These are phyloP conservation scores for Starmerella apis DNA, from an alignment of 805 yeast species.

Conservation along the genomic window DNA sequence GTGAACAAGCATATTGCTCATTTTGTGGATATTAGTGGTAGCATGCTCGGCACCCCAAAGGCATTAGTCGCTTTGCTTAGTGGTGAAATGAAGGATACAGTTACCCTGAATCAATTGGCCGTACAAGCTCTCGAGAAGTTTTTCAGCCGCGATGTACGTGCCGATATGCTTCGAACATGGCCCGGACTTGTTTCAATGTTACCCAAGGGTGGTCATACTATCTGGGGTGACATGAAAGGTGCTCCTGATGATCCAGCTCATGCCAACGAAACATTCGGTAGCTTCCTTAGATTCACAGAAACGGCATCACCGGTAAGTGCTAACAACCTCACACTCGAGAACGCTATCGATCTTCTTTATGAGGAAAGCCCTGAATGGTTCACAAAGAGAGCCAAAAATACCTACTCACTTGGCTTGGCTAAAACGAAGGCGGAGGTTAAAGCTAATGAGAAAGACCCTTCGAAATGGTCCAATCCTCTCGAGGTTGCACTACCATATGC, in stretches of 20 bases:
- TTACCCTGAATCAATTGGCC: constrained; percentile 83
- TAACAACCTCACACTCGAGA: constrained; percentile 51
- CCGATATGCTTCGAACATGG: constrained; percentile 72
- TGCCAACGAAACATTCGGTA: constrained; percentile 48
- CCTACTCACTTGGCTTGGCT: constrained; percentile 74
- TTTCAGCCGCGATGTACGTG: constrained; percentile 78
- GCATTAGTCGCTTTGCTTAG: constrained; percentile 84
- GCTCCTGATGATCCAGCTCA: constrained; percentile 49
- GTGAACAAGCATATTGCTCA: constrained; percentile 75
- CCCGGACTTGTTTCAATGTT: constrained; percentile 95
- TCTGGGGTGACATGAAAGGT: constrained; percentile 67
- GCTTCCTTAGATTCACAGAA: constrained; percentile 56
- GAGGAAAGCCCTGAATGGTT: constrained; percentile 71
- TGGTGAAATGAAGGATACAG: constrained; percentile 97
- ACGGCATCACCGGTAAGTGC: constrained; percentile 37
- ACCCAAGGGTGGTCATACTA: constrained; percentile 84
- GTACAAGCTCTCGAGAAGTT: constrained; percentile 91
- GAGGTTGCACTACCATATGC: constrained; percentile 90
- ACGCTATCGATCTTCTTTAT: constrained; percentile 55
- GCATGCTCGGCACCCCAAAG: constrained; percentile 89
- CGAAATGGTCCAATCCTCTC: constrained; percentile 89
- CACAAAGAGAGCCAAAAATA: constrained; percentile 48
- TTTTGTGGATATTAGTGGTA: constrained; percentile 78
- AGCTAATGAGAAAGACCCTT: constrained; percentile 56
- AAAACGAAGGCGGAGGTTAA: constrained; percentile 46